These are phyloP conservation scores for Pleurotus citrinopileatus DNA, from an alignment of 768 basidiomycete genomes.

Conservation along the genomic window DNA sequence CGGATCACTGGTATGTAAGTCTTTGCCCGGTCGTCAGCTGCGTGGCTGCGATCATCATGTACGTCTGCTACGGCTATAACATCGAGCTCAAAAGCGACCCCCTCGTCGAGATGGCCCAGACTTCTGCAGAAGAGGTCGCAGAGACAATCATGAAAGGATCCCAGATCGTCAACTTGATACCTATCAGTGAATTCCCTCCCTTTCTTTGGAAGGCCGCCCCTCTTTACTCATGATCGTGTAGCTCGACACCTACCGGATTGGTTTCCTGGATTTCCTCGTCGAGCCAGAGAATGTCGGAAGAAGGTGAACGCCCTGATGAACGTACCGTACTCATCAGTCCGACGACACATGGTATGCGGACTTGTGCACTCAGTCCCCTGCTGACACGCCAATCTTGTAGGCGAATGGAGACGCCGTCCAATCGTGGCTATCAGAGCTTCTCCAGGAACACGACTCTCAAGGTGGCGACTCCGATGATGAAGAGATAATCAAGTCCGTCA, in stretches of 20 bases:
- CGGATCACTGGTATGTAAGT: not conserved
- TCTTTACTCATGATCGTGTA: not conserved
- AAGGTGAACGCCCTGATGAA: not conserved
- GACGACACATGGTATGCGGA: conserved; percentile 2
- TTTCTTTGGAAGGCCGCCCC: not conserved
- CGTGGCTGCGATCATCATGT: conserved; percentile 3
- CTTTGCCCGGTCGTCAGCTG: conserved; percentile 5
- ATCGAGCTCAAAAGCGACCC: not conserved
- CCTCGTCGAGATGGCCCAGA: conserved; percentile 4
- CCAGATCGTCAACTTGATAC: not conserved
- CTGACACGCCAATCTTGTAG: not conserved
- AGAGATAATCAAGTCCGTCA: conserved; percentile 11
- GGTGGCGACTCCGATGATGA: not conserved
- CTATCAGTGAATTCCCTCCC: not conserved
- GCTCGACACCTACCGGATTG: conserved; percentile 1
- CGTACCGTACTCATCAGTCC: conserved; percentile 2
- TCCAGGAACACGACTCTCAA: not conserved
- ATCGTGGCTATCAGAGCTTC: conserved; percentile 6
- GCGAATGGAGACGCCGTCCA: not conserved
- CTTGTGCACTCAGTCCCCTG: not conserved
- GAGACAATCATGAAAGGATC: conserved; percentile 3
- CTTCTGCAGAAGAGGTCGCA: not conserved
- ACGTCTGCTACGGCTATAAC: conserved; percentile 1
- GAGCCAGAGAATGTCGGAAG: not conserved
- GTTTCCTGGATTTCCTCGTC: conserved; percentile 5